Percentiles rank a stretch among this genome's conserved stretches.
Conservation (phyloP, 2,329 filamentous ascomycete species). For the Fusarium begoniae region DNA sequence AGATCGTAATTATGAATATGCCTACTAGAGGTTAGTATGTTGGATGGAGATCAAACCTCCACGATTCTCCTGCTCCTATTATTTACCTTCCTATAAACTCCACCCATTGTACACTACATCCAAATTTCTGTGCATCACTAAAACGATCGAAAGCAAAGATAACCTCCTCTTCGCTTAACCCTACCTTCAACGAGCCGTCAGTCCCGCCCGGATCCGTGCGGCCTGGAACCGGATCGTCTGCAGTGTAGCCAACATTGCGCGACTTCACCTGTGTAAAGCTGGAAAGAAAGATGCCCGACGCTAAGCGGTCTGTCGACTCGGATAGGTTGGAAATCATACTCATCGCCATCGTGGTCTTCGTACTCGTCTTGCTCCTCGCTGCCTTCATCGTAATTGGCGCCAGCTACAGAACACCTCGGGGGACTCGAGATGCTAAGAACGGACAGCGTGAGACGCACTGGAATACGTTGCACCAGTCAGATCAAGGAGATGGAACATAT, state of each 20-base stretch:
- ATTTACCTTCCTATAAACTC: neutral
- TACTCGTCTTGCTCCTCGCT: slow-evolving; percentile 46
- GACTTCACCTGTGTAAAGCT: neutral
- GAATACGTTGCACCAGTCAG: slow-evolving; percentile 23
- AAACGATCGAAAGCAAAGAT: neutral
- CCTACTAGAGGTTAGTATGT: neutral
- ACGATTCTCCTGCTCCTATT: neutral
- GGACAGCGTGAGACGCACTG: slow-evolving; percentile 31
- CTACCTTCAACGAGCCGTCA: neutral
- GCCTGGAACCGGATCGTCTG: slow-evolving; percentile 6
- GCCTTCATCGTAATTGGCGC: slow-evolving; percentile 46
- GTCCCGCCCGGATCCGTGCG: neutral
- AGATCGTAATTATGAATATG: neutral
- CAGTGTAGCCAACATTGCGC: neutral
- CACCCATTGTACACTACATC: neutral
- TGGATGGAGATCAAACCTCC: neutral
- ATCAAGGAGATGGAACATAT: slow-evolving; percentile 17
- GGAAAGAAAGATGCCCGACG: slow-evolving; percentile 37
- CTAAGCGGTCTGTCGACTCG: slow-evolving; percentile 39
- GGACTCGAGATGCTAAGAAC: slow-evolving; percentile 23
- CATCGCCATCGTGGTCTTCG: slow-evolving; percentile 46
- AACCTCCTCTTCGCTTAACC: neutral
- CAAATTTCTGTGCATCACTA: slow-evolving; percentile 13
- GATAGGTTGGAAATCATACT: slow-evolving; percentile 48
- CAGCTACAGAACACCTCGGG: slow-evolving; percentile 26